These are phyloP conservation scores for Scutellaria galericulata DNA, from an alignment of 257 asterid genomes.

Conservation along the genomic window DNA sequence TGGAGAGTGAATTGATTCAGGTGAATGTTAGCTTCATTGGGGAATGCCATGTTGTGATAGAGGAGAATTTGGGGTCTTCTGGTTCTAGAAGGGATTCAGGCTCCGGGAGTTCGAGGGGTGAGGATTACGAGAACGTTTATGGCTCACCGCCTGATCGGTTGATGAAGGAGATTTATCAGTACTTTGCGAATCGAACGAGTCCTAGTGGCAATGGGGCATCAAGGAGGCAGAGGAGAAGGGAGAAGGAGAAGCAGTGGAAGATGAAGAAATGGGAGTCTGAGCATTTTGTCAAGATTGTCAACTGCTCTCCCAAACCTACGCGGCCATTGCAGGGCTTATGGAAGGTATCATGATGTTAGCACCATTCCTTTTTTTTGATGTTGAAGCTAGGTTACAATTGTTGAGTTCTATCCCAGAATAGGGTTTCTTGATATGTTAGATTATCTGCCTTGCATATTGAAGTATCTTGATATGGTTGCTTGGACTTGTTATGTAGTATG, in stretches of 20 bases:
- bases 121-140: constrained; percentile 55
- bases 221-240: constrained; percentile 89
- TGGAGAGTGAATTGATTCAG: constrained; percentile 57
- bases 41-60: constrained; percentile 64
- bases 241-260: constrained; percentile 71
- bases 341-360: constrained; percentile 61
- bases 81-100: constrained; percentile 40
- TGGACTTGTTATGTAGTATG: constrained; percentile 4
- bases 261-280: constrained; percentile 70
- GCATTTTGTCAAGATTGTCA: constrained; percentile 74
- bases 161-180: constrained; percentile 82
- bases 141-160: constrained; percentile 78
- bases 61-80: constrained; percentile 53
- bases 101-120: constrained; percentile 52
- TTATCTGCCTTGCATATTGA: constrained; percentile 9
- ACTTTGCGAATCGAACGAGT: constrained; percentile 75
- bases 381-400: background rate
- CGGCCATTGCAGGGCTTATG: constrained; percentile 94
- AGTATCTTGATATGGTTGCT: constrained; percentile 9
- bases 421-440: background rate
- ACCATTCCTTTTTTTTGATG: background rate
- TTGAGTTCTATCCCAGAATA: constrained; percentile 2
- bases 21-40: constrained; percentile 76
- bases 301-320: constrained; percentile 65
- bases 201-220: constrained; percentile 75